Conservation (phyloP, 306 rosid species). For the Casuarina glauca region DNA sequence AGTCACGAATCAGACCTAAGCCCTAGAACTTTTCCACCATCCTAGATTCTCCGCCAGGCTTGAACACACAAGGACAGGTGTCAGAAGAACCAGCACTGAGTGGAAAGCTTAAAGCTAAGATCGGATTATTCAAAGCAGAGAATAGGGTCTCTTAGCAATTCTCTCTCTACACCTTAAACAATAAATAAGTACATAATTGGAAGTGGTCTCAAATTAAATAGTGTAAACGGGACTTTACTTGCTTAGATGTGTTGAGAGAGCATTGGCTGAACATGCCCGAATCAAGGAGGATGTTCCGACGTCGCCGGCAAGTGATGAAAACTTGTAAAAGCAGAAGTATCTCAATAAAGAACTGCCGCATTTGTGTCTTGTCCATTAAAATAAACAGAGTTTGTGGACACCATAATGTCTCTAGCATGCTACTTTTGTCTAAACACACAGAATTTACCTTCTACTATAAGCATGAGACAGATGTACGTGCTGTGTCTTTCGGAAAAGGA, state of each 20-base stretch:
- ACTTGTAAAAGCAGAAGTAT: slow-evolving; percentile 17
- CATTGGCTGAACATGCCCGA: slow-evolving; percentile 34
- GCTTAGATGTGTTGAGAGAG: slow-evolving; percentile 23
- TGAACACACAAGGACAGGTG: slow-evolving; percentile 13
- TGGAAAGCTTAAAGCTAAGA: background rate
- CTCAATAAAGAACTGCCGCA: background rate
- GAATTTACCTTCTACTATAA: background rate
- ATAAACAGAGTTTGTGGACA: background rate
- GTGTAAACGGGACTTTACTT: slow-evolving; percentile 2
- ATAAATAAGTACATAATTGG: too few relatives aligned
- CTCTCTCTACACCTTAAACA: background rate
- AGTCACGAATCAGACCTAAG: background rate
- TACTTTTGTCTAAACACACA: slow-evolving; percentile 15
- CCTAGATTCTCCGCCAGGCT: background rate
- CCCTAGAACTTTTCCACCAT: background rate
- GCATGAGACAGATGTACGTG: background rate
- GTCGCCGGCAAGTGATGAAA: slow-evolving; percentile 16
- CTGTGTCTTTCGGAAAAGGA: too few relatives aligned
- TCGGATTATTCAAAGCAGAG: slow-evolving; percentile 7
- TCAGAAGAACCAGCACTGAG: slow-evolving; percentile 3
- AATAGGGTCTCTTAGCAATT: background rate
- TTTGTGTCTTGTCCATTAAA: slow-evolving; percentile 11
- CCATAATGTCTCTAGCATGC: slow-evolving; percentile 29
- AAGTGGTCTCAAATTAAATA: background rate
- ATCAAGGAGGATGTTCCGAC: slow-evolving; percentile 27